Percentiles rank a stretch among this genome's conserved stretches.
phyloP scores from a whole-genome alignment of 1,284 basidiomycete genomes.

The Trametes sp. region DNA sequence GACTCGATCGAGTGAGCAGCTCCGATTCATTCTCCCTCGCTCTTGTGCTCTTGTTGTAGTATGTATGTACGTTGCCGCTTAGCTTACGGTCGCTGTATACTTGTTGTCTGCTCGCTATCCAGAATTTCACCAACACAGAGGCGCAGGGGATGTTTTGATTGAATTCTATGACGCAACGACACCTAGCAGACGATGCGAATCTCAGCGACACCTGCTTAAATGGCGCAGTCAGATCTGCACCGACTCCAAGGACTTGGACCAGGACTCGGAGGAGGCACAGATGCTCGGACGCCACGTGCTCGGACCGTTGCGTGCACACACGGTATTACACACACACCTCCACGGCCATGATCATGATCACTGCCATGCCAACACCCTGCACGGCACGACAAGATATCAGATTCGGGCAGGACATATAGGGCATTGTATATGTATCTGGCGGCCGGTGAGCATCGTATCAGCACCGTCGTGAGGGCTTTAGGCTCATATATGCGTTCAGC shows the following conservation, averaged over 20 bases:
- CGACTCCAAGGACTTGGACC: not conserved
- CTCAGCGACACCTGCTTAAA: not conserved
- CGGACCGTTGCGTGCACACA: too few relatives aligned
- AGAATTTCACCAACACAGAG: not conserved
- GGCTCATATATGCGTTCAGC: not conserved
- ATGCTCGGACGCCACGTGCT: not conserved
- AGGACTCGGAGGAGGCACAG: not conserved
- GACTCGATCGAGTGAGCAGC: conserved; percentile 9
- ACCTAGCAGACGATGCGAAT: not conserved
- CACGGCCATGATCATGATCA: not conserved
- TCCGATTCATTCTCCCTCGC: too few relatives aligned
- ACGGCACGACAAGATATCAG: not conserved
- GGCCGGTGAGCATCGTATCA: not conserved
- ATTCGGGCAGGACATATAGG: too few relatives aligned
- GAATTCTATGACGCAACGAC: not conserved
- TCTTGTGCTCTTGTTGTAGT: not conserved
- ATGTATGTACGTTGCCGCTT: not conserved
- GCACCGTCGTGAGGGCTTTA: not conserved
- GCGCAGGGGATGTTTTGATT: not conserved
- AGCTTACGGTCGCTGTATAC: not conserved
- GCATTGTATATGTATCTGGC: not conserved
- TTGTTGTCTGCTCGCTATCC: not conserved
- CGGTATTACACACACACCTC: not conserved
- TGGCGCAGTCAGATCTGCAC: not conserved
- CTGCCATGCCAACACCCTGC: not conserved